Conservation (phyloP, 129 eudicot species). For the Chrysanthemum seticuspe region DNA sequence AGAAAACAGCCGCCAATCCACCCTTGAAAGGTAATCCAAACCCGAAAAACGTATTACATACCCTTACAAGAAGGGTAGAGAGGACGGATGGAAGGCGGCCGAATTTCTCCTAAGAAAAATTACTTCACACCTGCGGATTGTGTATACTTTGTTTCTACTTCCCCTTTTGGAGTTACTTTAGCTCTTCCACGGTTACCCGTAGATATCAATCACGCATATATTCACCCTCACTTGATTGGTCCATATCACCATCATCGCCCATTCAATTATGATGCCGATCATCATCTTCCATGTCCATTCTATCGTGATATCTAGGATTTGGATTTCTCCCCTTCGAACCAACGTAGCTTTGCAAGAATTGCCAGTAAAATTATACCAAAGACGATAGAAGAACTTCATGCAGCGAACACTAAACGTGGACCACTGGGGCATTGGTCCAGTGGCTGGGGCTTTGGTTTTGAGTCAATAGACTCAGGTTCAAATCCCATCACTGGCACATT, state of each 20-base stretch:
- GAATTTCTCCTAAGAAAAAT: not conserved
- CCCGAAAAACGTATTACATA: too few relatives aligned
- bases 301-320: conserved; percentile 31
- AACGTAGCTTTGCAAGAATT: conserved; percentile 23
- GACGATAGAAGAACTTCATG: not conserved
- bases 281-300: conserved; percentile 37
- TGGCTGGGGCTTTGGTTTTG: too few relatives aligned
- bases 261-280: conserved; percentile 26
- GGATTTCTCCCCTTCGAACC: conserved; percentile 28
- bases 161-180: conserved; percentile 17
- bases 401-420: not conserved
- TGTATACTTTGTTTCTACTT: not conserved
- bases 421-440: too few relatives aligned
- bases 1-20: too few relatives aligned
- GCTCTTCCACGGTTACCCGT: conserved; percentile 19
- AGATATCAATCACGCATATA: conserved; percentile 24
- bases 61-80: too few relatives aligned
- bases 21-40: too few relatives aligned
- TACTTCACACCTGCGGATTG: conserved; percentile 22
- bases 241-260: conserved; percentile 34
- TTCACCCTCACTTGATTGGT: conserved; percentile 33
- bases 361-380: not conserved
- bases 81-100: too few relatives aligned
- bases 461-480: too few relatives aligned
- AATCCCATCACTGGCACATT: too few relatives aligned